These are phyloP conservation scores for Puccinia horiana DNA, from an alignment of 1,284 basidiomycete genomes.

Conservation along the genomic window DNA sequence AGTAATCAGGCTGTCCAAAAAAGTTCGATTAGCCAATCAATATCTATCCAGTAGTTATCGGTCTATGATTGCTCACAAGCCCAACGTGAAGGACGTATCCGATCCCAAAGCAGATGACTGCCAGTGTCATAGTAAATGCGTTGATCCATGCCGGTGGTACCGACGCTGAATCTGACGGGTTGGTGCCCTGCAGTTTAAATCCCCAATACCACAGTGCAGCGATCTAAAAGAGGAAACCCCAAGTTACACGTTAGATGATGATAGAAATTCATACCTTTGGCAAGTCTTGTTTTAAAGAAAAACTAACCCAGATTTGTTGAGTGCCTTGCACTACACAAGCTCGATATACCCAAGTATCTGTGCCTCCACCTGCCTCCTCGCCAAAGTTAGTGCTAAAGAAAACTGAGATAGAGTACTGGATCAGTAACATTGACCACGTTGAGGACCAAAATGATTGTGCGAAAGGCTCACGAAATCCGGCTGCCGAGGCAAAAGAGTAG, in stretches of 20 bases:
- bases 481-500: constrained; percentile 83
- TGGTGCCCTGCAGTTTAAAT: constrained; percentile 68
- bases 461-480: constrained; percentile 66
- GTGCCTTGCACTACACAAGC: constrained; percentile 79
- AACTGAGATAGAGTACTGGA: constrained; percentile 53
- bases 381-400: constrained; percentile 95
- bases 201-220: constrained; percentile 94
- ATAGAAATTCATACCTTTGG: not conserved
- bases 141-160: constrained; percentile 63
- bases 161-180: constrained; percentile 65
- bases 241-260: not conserved
- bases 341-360: constrained; percentile 83
- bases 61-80: constrained; percentile 66
- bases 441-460: not conserved
- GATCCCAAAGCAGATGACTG: constrained; percentile 72
- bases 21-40: not conserved
- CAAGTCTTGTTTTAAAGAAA: not conserved
- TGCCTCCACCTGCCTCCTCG: constrained; percentile 89
- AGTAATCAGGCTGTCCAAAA: constrained; percentile 67
- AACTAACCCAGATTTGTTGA: constrained; percentile 48
- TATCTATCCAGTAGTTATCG: not conserved
- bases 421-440: not conserved
- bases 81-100: constrained; percentile 79
- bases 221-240: constrained; percentile 65
- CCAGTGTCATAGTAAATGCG: constrained; percentile 77